Evolutionary conservation across 2,329 filamentous ascomycete genomes (phyloP), one percentile per base, ranked within the genome.

Genomic region (Monosporascus ibericus): DNA sequence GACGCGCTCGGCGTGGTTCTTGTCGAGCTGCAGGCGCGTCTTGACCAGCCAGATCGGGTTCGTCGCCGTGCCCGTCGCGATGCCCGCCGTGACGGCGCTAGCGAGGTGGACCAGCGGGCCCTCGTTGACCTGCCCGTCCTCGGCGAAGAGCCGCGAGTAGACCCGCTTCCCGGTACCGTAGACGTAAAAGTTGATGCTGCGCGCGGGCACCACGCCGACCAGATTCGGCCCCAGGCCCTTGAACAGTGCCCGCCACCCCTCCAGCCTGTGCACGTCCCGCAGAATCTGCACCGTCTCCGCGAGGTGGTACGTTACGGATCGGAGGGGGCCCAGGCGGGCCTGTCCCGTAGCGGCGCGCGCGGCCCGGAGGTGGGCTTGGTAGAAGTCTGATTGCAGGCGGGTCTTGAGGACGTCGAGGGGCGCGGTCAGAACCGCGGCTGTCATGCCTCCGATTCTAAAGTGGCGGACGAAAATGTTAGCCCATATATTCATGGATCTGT

Each of bases 31-130:
- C 61, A 97, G 69, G 34, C 92, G 79, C 40, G 92, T 97, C 78
- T 97, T 97, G 66, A 97, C 84, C 57, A 97, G 81, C 92, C 92
- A 97, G 65, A 97, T 96, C 1, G 92, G 92, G 70, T 96, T 96
- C 38, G 92, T 97, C 22, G 87, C 89, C 1, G 92, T 96, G 47
- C 89, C 89, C 0, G 92, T 96, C 6, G 86, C 85, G 44, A 96
- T 81, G 2, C 92, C 92, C 1, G 92, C 91, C 17, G 80, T 77
- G 1, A 88, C 83, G 5, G 88, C 92, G 1, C 90, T 86, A 47
- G 81, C 75, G 8, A 96, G 77, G 68, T 96, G 90, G 11, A 96
- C 85, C 77, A 82, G 87, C 1, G 87, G 80, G 15, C 83, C 81
- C 65, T 91, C 82, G 61, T 17, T 30, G 84, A 67, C 48, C 22